Percentiles rank a stretch among this genome's conserved stretches.
These are phyloP conservation scores for Gnaphalium uliginosum DNA, from an alignment of 129 eudicot species.

Conservation along the genomic window DNA sequence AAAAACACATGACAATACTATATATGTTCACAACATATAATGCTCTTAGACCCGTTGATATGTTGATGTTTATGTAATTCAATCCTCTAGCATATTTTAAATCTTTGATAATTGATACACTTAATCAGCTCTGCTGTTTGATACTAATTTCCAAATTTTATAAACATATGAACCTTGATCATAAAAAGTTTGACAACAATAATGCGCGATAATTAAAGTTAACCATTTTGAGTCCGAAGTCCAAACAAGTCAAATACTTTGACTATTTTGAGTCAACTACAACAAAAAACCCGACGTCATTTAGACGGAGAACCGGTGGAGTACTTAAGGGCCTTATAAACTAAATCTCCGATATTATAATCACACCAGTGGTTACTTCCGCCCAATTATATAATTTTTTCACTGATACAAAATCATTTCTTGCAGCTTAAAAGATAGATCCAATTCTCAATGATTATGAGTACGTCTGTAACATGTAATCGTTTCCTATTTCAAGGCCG, in stretches of 20 bases:
- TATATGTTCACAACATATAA: background rate
- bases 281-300: background rate
- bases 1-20: too few species aligned
- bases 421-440: background rate
- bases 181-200: too few species aligned
- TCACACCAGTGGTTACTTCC: constrained; percentile 11
- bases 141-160: too few species aligned
- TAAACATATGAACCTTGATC: too few species aligned
- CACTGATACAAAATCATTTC: constrained; percentile 8
- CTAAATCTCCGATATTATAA: constrained; percentile 15
- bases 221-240: background rate
- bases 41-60: background rate
- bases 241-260: background rate
- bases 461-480: constrained; percentile 17
- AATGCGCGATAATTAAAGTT: too few species aligned
- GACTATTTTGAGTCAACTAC: background rate
- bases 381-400: constrained; percentile 8
- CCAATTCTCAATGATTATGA: constrained; percentile 12
- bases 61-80: too few species aligned
- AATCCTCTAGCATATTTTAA: too few species aligned
- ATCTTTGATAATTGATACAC: too few species aligned
- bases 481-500: constrained; percentile 25
- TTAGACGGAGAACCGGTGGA: constrained; percentile 23
- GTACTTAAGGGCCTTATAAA: constrained; percentile 24
- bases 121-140: too few species aligned